phyloP scores from a whole-genome alignment of 1,139 yeast species.

The Suhomyces wounanorum region DNA sequence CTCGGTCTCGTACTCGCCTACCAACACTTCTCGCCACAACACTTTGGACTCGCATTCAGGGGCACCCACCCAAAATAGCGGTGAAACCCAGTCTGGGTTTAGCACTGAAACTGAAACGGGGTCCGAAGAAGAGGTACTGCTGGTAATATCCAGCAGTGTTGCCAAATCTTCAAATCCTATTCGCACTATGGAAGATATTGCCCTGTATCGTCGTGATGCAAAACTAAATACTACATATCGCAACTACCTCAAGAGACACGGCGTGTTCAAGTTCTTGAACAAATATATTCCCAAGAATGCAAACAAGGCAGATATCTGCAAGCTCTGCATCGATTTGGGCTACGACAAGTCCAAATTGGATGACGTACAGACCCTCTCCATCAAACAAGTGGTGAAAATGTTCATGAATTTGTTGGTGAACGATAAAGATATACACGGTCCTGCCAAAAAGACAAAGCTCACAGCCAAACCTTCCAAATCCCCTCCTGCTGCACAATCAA shows the following conservation, averaged over 20 bases:
- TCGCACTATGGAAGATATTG: conserved; percentile 3
- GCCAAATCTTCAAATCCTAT: neutral
- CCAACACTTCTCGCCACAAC: neutral
- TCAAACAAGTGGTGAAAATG: conserved; percentile 18
- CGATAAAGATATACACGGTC: conserved; percentile 9
- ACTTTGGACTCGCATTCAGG: neutral
- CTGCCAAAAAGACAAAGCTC: neutral
- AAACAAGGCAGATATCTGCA: conserved; percentile 18
- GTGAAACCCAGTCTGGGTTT: neutral
- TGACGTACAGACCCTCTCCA: conserved; percentile 11
- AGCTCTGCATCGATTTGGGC: conserved; percentile 23
- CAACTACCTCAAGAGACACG: conserved; percentile 17
- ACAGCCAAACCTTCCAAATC: neutral
- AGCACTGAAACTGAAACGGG: neutral
- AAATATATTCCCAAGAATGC: conserved; percentile 20
- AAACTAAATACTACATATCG: conserved; percentile 14
- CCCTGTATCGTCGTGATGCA: neutral
- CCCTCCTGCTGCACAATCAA: neutral
- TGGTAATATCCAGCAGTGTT: neutral
- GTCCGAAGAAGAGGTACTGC: neutral
- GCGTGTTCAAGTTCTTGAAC: conserved; percentile 20
- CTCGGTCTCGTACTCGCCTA: neutral
- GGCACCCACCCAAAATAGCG: neutral
- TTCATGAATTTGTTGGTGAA: conserved; percentile 21
- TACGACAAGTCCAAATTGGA: conserved; percentile 15